Percentiles rank a stretch among this genome's conserved stretches.
These are phyloP conservation scores for Ceriops zippeliana DNA, from an alignment of 345 rosid species.

Conservation along the genomic window DNA sequence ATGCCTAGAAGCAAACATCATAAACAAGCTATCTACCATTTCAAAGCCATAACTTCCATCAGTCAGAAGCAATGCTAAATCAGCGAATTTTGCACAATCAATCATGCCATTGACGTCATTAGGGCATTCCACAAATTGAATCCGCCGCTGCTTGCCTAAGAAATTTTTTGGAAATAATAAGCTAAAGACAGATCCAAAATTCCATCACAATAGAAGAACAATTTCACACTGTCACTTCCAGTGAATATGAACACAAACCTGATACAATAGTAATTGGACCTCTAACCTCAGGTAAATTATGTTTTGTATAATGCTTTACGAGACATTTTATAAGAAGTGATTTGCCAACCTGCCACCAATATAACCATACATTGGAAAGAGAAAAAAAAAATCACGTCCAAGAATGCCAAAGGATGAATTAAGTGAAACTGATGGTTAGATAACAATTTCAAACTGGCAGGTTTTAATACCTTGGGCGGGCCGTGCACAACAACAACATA, in stretches of 20 bases:
- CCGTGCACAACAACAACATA: slow-evolving; percentile 90
- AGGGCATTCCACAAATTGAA: slow-evolving; percentile 95
- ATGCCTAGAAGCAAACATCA: slow-evolving; percentile 7
- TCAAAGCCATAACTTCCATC: slow-evolving; percentile 99
- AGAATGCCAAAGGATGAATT: too few relatives aligned
- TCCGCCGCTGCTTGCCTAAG: slow-evolving; percentile 67
- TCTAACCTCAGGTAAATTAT: slow-evolving; percentile 78
- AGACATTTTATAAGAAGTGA: slow-evolving; percentile 76
- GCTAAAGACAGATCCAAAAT: slow-evolving; percentile 20
- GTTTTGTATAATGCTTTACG: slow-evolving; percentile 69
- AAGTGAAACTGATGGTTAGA: too few relatives aligned
- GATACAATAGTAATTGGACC: slow-evolving; percentile 88
- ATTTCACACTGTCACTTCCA: not conserved
- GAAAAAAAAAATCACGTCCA: not conserved
- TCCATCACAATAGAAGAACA: not conserved
- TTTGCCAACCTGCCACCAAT: slow-evolving; percentile 69
- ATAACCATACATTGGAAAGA: not conserved
- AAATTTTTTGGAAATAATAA: slow-evolving; percentile 15
- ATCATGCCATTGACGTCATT: slow-evolving; percentile 96
- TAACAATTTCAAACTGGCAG: too few relatives aligned
- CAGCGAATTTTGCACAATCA: slow-evolving; percentile 88
- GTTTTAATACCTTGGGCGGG: slow-evolving; percentile 59
- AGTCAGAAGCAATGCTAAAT: slow-evolving; percentile 77
- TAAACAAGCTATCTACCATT: slow-evolving; percentile 50
- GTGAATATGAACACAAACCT: slow-evolving; percentile 36